Evolutionary conservation across 208 protist genomes (phyloP), one percentile per base, ranked within the genome.

Genomic region (Leishmania turanica): DNA sequence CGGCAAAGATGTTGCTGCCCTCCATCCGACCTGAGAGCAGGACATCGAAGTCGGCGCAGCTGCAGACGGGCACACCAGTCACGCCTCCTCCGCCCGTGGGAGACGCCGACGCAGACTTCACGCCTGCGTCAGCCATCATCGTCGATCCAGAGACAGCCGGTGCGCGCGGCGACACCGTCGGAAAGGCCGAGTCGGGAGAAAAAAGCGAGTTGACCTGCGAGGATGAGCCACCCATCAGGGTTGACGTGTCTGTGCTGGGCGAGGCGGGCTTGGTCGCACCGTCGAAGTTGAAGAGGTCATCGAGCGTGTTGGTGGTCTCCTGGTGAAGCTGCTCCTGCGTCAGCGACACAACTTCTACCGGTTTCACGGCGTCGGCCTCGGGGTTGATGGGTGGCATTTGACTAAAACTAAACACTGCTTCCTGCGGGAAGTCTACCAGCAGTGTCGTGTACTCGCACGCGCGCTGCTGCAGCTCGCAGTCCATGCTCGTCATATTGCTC

Each of bases 381-480:
- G 49, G 58, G 19, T 60, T 62, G 45, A 98, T 96, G 76, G 93
- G 81, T 0, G 96, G 94, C 96, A 98, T 98, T 13, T 84, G 84
- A n/a, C 80, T 71, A 75, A 97, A 97, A 70, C 90, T 87, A 64
- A 94, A 95, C 9, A 88, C 71, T 3, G 93, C 93, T 70, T 95
- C 90, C 34, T 96, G 88, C 21, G 88, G 81, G 74, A 96, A 97
- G 45, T 95, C 89, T 40, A 84, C 78, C 34, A 99, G 83, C 15
- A 99, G 72, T 65, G 90, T 91, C 34, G 88, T 92, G 84, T 98
- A 98, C 92, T 99, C 97, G 78, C 91, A 92, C n/a, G 97, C 91
- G 66, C 97, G 92, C 84, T 99, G 96, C 90, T 99, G 98, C 76
- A 99, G 85, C 83, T 99, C 98, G 78, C 97, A 95, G 81, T 97